Base-by-base conservation (phyloP, 768 basidiomycete genomes). In the Leucosporidium yakuticum region DNA sequence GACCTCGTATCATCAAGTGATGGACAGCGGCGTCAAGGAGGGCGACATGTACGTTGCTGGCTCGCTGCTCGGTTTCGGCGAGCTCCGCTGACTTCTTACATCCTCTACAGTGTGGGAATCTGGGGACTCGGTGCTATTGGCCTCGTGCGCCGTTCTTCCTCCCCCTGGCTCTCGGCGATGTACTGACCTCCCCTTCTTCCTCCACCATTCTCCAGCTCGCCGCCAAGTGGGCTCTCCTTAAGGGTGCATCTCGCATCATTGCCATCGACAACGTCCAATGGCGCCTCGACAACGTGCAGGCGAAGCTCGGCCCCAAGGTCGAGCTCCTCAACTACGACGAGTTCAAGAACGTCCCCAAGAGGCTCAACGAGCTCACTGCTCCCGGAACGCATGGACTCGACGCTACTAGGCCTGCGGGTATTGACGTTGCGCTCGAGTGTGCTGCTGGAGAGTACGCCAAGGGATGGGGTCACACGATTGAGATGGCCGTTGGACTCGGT, bases 1-100 rank as follows among this genome's bases (percentile, higher is more conserved):
- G 15, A 90, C 88, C 0, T 84, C 84, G 20, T 90, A 89, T 77
- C 88, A 91, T 77, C 80, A 82, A 27, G 86, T 90, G 29, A 83
- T 85, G 25, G 88, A 89, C 76, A 87, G 87, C 0, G 85, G 85
- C 5, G 86, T 91, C n/a, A 81, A 85, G 55, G 77, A 85, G 70
- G 88, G 87, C 5, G 87, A 89, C 70, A 80, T 84, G 39, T 44
- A 44, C 39, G 8, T 44, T 44, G 17, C 39, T 36, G 34, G 20
- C 87, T 89, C 63, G 87, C 84, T 27, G 81, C 89, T 21, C 88
- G 87, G 88, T 86, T 85, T 73, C 63, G 82, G 79, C 39, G 39
- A 44, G 6, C 39, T 15, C 2, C 14, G 39, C 39, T 15, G 39
- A 44, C 39, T 2, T 44, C 3, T 15, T 7, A 44, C 17, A n/a